Evolutionary conservation across 495 filamentous ascomycete species (phyloP), one percentile per base, ranked within the genome.

Genomic region (Pyronema domesticum): DNA sequence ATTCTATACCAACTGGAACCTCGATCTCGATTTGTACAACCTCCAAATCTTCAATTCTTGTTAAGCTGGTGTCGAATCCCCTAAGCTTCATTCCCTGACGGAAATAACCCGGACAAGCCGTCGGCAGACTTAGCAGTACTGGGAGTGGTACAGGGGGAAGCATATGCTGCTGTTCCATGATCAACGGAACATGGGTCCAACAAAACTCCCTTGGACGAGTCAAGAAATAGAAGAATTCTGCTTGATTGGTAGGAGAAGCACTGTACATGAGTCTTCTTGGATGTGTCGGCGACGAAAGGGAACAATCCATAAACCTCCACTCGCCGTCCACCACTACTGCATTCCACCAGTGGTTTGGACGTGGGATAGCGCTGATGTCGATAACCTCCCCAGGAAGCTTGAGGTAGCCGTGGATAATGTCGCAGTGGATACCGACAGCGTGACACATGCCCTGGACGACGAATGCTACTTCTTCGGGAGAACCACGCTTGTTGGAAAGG

Each of bases 281-380:
- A 57, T 95, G 85, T 0, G 89, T 93, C 34, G 91, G 88, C 55
- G 80, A 85, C 19, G 93, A 86, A 34, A 99, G 74, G 15, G 87
- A 87, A 62, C 86, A 93, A 67, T 99, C 91, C 76, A 99, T 89
- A 56, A 95, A 80, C 46, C 91, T 82, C 91, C 91, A 99, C 68
- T 94, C 86, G 13, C 84, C 81, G 62, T 99, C 93, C 9, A 94
- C 81, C 37, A 94, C 69, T 3, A 99, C 88, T 1, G 86, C 81
- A 62, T 99, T 99, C 91, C 91, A 99, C 83, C 86, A 95, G 72
- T 99, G 91, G 60, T 99, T 99, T 7, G 89, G 77, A 37, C 82
- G 79, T 34, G 79, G 81, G 53, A 83, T 78, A 11, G 81, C 76
- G 46, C 81, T 82, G 19, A 85, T 68, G 36, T 95, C 89, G 13